Conservation (phyloP, 2,329 filamentous ascomycete species). For the Geosmithia flava region DNA sequence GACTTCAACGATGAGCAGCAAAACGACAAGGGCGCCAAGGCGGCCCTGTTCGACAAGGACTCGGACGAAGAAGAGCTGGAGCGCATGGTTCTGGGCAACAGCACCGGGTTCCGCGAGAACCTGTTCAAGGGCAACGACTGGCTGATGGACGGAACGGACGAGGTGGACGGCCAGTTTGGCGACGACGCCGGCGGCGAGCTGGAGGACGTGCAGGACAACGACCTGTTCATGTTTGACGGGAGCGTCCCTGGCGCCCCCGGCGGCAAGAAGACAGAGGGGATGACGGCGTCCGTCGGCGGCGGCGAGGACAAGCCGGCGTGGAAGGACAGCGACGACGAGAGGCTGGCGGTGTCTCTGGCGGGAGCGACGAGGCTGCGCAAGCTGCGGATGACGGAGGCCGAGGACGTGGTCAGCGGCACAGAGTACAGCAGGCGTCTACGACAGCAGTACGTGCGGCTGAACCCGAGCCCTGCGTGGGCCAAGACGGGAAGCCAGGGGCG, state of each 20-base stretch:
- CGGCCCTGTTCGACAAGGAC: constrained; percentile 50
- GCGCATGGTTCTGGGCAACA: constrained; percentile 77
- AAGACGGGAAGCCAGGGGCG: constrained; percentile 18
- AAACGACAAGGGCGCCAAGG: constrained; percentile 6
- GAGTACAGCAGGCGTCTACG: constrained; percentile 76
- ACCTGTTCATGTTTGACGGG: constrained; percentile 77
- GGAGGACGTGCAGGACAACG: constrained; percentile 58
- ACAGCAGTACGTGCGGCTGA: constrained; percentile 56
- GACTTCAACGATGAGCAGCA: constrained; percentile 15
- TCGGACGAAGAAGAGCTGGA: constrained; percentile 78
- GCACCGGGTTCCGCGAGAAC: constrained; percentile 65
- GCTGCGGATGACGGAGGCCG: constrained; percentile 64
- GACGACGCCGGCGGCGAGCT: constrained; percentile 36
- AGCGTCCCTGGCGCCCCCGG: constrained; percentile 30
- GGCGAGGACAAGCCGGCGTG: constrained; percentile 49
- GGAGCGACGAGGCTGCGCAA: constrained; percentile 67
- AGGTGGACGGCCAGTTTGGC: constrained; percentile 33
- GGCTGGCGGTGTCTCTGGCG: constrained; percentile 71
- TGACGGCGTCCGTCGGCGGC: neutral
- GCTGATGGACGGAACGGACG: constrained; percentile 28
- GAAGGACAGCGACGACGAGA: constrained; percentile 94
- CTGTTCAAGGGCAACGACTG: constrained; percentile 45
- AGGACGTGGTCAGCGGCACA: constrained; percentile 75
- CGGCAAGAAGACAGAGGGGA: constrained; percentile 12
- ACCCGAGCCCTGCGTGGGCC: constrained; percentile 51